Evolutionary conservation across 148 eudicot genomes (phyloP).

Genomic region (Suaeda aralocaspica): DNA sequence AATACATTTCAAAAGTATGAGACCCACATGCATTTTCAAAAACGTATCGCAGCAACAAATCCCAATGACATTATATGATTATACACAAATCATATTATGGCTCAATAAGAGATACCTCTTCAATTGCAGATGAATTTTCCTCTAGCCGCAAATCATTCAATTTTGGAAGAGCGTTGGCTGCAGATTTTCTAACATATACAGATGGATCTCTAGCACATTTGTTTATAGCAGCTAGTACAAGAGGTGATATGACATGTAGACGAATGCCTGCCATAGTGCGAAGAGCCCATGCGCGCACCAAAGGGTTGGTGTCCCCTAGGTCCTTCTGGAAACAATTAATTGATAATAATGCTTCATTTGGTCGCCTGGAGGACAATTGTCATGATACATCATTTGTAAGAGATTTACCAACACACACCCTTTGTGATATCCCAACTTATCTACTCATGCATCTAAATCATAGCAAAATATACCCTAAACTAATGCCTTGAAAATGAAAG

Average conservation of each 20-base stretch:
- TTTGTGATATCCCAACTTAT: neutral
- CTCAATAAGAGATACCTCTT: conserved; percentile 52
- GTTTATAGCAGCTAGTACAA: conserved; percentile 78
- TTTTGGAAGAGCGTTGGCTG: conserved; percentile 97
- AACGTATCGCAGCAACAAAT: neutral
- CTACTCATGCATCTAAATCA: neutral
- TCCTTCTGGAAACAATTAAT: conserved; percentile 98
- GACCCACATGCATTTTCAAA: neutral
- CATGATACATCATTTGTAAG: neutral
- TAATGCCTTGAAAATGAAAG: neutral
- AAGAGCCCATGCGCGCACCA: conserved; percentile 99
- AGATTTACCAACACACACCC: neutral
- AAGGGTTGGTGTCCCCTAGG: conserved; percentile 87
- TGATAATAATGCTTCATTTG: conserved; percentile 93
- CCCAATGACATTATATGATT: neutral
- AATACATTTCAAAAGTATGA: neutral
- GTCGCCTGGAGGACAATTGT: conserved; percentile 61
- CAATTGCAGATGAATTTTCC: conserved; percentile 63
- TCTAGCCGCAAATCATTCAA: conserved; percentile 86
- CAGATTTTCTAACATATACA: conserved; percentile 92
- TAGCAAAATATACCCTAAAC: neutral
- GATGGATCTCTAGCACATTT: conserved; percentile 99
- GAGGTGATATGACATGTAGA: conserved; percentile 75
- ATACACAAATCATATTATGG: conserved; percentile 7
- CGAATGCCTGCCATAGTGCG: conserved; percentile 99